Evolutionary conservation across 140 eudicot genomes (phyloP), one percentile per base, ranked within the genome.

Genomic region (Ambrosia hybrid): DNA sequence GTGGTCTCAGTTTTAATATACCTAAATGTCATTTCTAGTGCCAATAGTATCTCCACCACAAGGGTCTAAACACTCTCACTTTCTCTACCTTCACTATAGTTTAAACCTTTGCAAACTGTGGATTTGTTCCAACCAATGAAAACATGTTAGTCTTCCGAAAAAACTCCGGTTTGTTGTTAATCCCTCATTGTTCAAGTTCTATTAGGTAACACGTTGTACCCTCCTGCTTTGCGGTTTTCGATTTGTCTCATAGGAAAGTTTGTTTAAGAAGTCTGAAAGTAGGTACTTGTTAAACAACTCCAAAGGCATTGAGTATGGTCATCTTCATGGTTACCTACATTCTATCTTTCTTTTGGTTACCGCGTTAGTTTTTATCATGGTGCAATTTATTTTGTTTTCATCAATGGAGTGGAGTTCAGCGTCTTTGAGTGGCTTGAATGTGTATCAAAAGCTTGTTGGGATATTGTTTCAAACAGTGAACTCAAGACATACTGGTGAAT

Each of bases 91-190:
- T 91, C 71, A 82, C 94, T 1, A 51, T 72, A 21, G 89, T 91
- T 45, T 91, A 94, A 14, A 85, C 85, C 3, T 88, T 91, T 63
- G 53, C 94, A 0, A 91, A 73, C 51, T 84, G 96, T 64, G 94
- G 96, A 3, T 91, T 84, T 49, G 65, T 91, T 4, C 97, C 97
- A 8, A 84, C 88, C 6, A 88, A 91, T 57, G 96, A 88, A 68
- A 91, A 84, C 86, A 88, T 88, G 97, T 21, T 80, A 0, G 84
- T 86, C 3, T 91, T 91, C 52, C 60, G 65, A 33, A 70, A 84
- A 56, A 80, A 88, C 58, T 80, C 97, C 0, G 91, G 94, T 0
- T 81, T 91, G 1, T 77, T 91, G 3, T 65, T 79, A 51, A 80
- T 91, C 68, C 76, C n/a, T 91, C 0, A 79, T 86, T 56, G 84